These are phyloP conservation scores for Sugiyamaella japonica DNA, from an alignment of 1,139 yeast species.

Conservation along the genomic window DNA sequence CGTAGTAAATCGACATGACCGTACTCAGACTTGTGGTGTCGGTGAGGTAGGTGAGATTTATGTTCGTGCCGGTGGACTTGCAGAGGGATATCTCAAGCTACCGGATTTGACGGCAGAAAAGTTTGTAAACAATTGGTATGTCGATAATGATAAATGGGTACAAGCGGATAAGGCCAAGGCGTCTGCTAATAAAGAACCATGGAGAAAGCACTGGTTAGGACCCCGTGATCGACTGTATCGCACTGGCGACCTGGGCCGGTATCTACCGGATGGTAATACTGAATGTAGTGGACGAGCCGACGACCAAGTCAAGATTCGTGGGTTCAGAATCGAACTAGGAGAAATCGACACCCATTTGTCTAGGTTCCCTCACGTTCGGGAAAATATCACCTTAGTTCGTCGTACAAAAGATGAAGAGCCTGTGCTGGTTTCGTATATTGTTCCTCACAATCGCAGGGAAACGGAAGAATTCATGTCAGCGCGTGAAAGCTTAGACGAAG, in stretches of 20 bases:
- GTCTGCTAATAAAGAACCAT: slow-evolving; percentile 42
- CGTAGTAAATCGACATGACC: slow-evolving; percentile 88
- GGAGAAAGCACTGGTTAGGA: slow-evolving; percentile 86
- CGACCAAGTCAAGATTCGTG: slow-evolving; percentile 97
- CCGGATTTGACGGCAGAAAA: slow-evolving; percentile 87
- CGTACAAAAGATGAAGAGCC: slow-evolving; percentile 93
- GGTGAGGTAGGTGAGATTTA: slow-evolving; percentile 99
- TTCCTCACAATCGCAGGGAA: slow-evolving; percentile 64
- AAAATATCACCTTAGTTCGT: slow-evolving; percentile 88
- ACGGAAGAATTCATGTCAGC: slow-evolving; percentile 48
- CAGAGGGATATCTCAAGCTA: slow-evolving; percentile 91
- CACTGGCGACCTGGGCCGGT: slow-evolving; percentile 97
- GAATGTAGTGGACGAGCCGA: slow-evolving; percentile 99
- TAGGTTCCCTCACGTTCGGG: slow-evolving; percentile 87
- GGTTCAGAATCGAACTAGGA: slow-evolving; percentile 96
- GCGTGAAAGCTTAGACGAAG: slow-evolving; percentile 50
- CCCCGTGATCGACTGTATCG: slow-evolving; percentile 95
- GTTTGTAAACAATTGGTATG: slow-evolving; percentile 89
- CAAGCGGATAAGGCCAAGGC: slow-evolving; percentile 39
- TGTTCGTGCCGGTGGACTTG: slow-evolving; percentile 96
- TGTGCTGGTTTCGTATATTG: slow-evolving; percentile 84
- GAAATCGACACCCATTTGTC: slow-evolving; percentile 97
- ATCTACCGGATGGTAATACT: slow-evolving; percentile 93
- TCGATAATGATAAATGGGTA: slow-evolving; percentile 59
- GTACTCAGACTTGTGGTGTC: slow-evolving; percentile 90